Evolutionary conservation across 768 basidiomycete species (phyloP).

Genomic region (Lepiota venenata): DNA sequence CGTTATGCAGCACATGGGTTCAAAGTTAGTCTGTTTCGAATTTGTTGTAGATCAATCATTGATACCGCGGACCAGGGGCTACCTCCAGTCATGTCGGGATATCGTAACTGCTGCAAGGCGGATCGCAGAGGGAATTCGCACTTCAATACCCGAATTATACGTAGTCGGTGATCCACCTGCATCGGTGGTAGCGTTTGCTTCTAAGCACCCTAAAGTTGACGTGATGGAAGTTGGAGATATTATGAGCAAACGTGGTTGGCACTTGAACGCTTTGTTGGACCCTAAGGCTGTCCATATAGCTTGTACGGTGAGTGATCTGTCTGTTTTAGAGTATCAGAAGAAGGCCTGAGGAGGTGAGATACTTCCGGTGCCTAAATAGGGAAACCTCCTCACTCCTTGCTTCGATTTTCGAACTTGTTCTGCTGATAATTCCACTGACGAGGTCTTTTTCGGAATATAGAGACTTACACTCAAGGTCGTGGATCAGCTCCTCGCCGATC

Average conservation of each 20-base stretch:
- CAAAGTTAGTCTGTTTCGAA: constrained; percentile 52
- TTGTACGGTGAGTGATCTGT: constrained; percentile 65
- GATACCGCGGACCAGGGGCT: constrained; percentile 53
- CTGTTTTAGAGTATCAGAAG: not conserved
- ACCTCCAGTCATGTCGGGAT: constrained; percentile 76
- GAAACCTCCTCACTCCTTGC: not conserved
- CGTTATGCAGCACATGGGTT: constrained; percentile 91
- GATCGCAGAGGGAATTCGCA: constrained; percentile 64
- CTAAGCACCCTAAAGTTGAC: constrained; percentile 58
- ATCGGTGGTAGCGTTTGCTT: constrained; percentile 87
- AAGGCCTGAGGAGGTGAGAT: not conserved
- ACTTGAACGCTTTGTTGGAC: constrained; percentile 77
- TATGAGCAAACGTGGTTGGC: constrained; percentile 88
- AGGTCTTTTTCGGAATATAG: constrained; percentile 31
- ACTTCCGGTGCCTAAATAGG: not conserved
- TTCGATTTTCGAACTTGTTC: not conserved
- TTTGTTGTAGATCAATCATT: not conserved
- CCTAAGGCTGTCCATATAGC: constrained; percentile 92
- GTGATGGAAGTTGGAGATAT: constrained; percentile 88
- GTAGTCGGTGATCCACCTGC: constrained; percentile 88
- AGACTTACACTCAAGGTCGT: constrained; percentile 74
- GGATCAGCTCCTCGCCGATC: constrained; percentile 79
- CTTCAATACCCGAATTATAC: constrained; percentile 78
- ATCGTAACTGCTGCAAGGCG: constrained; percentile 75
- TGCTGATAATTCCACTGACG: not conserved